These are phyloP conservation scores for Penicillium dipodomyicola DNA, from an alignment of 495 filamentous ascomycete species.

Conservation along the genomic window DNA sequence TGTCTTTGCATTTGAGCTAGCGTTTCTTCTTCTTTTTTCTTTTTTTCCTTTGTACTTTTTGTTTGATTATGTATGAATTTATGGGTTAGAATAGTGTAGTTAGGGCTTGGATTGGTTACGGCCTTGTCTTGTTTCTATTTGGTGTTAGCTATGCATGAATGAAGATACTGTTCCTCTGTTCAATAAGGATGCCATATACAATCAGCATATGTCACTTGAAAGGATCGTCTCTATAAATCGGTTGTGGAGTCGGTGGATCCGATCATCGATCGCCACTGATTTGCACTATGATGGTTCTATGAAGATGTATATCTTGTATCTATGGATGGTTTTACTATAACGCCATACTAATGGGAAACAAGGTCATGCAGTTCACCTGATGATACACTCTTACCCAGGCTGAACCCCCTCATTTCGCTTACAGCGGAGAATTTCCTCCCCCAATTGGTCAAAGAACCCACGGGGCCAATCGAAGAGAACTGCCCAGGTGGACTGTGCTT, in stretches of 20 bases:
- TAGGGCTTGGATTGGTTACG: background rate
- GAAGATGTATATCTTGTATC: too few species aligned
- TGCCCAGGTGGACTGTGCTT: slow-evolving; percentile 2
- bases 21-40: background rate
- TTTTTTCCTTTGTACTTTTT: background rate
- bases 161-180: background rate
- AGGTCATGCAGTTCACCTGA: background rate
- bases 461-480: background rate
- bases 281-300: background rate
- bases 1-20: slow-evolving; percentile 1
- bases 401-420: slow-evolving; percentile 7
- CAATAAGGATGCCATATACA: background rate
- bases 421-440: background rate
- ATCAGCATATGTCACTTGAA: background rate
- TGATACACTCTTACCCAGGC: background rate
- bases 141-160: background rate
- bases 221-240: background rate
- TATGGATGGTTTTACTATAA: too few species aligned
- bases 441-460: background rate
- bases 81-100: background rate
- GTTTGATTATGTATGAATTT: background rate
- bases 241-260: slow-evolving; percentile 6
- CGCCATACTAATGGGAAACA: background rate
- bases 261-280: slow-evolving; percentile 4
- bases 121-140: background rate